Evolutionary conservation across 306 rosid genomes (phyloP).

Genomic region (Senna tora): DNA sequence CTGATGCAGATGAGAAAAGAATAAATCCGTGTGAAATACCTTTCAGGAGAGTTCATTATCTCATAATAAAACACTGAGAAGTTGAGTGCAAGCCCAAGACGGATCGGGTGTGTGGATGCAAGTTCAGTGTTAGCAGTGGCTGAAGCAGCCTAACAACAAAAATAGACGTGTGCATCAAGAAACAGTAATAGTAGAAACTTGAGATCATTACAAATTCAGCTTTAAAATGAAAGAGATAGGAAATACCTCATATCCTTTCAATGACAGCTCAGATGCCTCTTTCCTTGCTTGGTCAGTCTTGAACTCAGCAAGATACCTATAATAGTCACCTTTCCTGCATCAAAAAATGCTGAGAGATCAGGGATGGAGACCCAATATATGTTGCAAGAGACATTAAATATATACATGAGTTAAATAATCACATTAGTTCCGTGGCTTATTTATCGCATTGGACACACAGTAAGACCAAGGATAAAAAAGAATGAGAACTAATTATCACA

Average conservation of each 20-base stretch:
- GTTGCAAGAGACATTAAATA: conserved; percentile 1
- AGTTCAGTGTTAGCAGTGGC: conserved; percentile 89
- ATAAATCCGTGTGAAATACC: conserved; percentile 44
- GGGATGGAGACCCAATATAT: conserved; percentile 1
- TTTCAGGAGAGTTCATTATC: conserved; percentile 97
- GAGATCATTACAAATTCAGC: conserved; percentile 21
- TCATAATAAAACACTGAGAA: conserved; percentile 98
- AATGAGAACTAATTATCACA: conserved; percentile 9
- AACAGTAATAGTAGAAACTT: not conserved
- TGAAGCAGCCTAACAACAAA: conserved; percentile 71
- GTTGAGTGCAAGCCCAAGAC: conserved; percentile 98
- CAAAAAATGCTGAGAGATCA: conserved; percentile 41
- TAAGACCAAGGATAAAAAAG: not conserved
- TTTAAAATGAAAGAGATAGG: conserved; percentile 32
- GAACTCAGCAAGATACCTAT: conserved; percentile 78
- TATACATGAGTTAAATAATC: not conserved
- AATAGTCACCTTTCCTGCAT: conserved; percentile 76
- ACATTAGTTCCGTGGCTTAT: conserved; percentile 16
- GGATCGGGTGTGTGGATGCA: conserved; percentile 93
- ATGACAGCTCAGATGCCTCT: conserved; percentile 74
- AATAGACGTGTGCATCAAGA: conserved; percentile 34
- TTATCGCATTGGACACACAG: conserved; percentile 27
- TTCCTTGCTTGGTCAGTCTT: conserved; percentile 72
- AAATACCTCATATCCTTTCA: conserved; percentile 83
- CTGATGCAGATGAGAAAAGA: conserved; percentile 6